Evolutionary conservation across 2,329 filamentous ascomycete genomes (phyloP), one percentile per base, ranked within the genome.

Genomic region (Fusarium devonianum): DNA sequence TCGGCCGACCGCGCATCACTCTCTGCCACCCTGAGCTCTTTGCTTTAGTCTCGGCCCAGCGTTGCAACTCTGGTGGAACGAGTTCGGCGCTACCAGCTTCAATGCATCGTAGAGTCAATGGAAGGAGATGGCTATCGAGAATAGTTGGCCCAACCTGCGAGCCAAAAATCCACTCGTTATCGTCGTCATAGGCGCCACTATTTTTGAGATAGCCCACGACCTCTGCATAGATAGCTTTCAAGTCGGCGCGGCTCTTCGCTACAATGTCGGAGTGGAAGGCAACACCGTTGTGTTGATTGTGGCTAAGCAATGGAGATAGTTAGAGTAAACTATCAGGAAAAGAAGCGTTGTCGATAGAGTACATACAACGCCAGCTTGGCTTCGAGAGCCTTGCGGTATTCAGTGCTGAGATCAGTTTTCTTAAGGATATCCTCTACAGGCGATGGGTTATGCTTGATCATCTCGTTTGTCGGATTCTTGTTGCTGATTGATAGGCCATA

Each of bases 81-180:
- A 56, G 36, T 12, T 54, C 44, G 7, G 14, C 26, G 4, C 17
- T 56, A 2, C 45, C 53, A 5, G 32, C 44, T 9, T 56, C 53
- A 11, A 56, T 38, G 3, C 49, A 54, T 4, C 53, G 50, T 8
- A 56, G 21, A 2, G 41, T 23, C 10, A 56, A 42, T 2, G 53
- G 53, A 7, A 56, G 50, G 1, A 56, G 21, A 39, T 56, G 53
- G 7, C 53, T 56, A 9, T 56, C 45, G 2, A 56, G 36, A n/a
- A 54, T 37, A 8, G 53, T 56, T 8, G 50, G 50, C 8, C 53
- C 53, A 9, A 46, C 19, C 3, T 46, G 12, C 3, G 21, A 5
- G 7, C 53, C 50, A 21, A 56, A 54, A 2, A 23, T 56, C 53
- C 44, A 56, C 11, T 56, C 39, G 0, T 26, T 32, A 11, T 45